Evolutionary conservation across 768 basidiomycete genomes (phyloP).

Genomic region (Gyrodon lividus): DNA sequence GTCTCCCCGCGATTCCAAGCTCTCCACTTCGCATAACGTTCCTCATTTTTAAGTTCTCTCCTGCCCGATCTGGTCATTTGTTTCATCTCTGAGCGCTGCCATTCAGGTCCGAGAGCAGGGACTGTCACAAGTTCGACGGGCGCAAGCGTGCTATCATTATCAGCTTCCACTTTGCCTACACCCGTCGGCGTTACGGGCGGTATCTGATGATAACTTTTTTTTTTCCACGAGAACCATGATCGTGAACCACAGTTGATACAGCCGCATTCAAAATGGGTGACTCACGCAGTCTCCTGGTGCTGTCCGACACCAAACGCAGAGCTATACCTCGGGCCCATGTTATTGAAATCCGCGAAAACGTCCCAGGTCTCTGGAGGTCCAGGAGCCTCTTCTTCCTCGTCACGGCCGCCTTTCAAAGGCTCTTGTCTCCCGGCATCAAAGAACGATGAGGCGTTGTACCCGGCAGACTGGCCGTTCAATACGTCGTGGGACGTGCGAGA

Average conservation of each 20-base stretch:
- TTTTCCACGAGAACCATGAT: slow-evolving; percentile 5
- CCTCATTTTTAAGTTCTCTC: slow-evolving; percentile 57
- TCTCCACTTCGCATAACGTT: slow-evolving; percentile 59
- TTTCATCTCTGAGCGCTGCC: slow-evolving; percentile 76
- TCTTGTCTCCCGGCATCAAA: slow-evolving; percentile 68
- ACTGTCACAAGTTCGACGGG: slow-evolving; percentile 90
- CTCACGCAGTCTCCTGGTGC: slow-evolving; percentile 48
- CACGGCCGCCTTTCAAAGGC: slow-evolving; percentile 74
- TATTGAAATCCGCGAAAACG: slow-evolving; percentile 89
- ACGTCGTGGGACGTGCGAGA: slow-evolving; percentile 47
- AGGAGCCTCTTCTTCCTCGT: slow-evolving; percentile 56
- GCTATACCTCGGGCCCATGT: slow-evolving; percentile 76
- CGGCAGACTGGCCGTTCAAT: slow-evolving; percentile 53
- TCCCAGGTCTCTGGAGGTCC: slow-evolving; percentile 59
- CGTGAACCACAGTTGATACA: slow-evolving; percentile 1
- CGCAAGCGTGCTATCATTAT: slow-evolving; percentile 32
- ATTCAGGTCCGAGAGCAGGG: slow-evolving; percentile 88
- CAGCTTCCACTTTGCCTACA: slow-evolving; percentile 39
- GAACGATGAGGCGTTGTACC: slow-evolving; percentile 73
- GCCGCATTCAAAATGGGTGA: slow-evolving; percentile 7
- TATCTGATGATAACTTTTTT: slow-evolving; percentile 45
- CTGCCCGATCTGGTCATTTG: slow-evolving; percentile 73
- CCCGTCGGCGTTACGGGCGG: slow-evolving; percentile 25
- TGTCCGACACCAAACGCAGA: slow-evolving; percentile 49
- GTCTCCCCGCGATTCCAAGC: slow-evolving; percentile 77